Conservation (phyloP, 768 basidiomycete genomes). For the Leccinellum albellum region DNA sequence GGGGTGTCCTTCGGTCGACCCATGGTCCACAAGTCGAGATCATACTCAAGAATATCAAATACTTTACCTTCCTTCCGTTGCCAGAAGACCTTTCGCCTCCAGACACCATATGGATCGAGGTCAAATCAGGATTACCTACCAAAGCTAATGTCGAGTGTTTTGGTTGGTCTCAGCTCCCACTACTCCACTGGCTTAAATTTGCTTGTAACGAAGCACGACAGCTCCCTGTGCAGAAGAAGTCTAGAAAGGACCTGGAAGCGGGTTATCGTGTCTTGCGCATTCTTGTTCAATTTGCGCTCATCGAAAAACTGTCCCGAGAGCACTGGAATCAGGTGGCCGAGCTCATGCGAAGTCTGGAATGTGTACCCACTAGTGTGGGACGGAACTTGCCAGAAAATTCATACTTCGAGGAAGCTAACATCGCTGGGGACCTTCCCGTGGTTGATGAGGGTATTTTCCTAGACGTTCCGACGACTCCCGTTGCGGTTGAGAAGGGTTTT, state of each 20-base stretch:
- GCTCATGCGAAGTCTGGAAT: constrained; percentile 48
- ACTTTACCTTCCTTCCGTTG: constrained; percentile 53
- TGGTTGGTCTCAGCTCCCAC: constrained; percentile 69
- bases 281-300: constrained; percentile 71
- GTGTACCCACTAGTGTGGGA: constrained; percentile 74
- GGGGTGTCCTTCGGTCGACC: neutral
- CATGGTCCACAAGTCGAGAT: neutral
- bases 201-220: constrained; percentile 41
- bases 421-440: constrained; percentile 44
- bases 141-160: constrained; percentile 44
- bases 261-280: constrained; percentile 60
- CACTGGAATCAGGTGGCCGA: constrained; percentile 56
- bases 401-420: constrained; percentile 81
- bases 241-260: constrained; percentile 26
- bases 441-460: constrained; percentile 1
- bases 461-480: neutral
- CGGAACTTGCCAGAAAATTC: constrained; percentile 63
- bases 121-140: constrained; percentile 55
- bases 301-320: constrained; percentile 45
- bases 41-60: constrained; percentile 57
- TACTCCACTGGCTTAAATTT: constrained; percentile 69
- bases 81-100: constrained; percentile 71
- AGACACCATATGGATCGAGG: constrained; percentile 61
- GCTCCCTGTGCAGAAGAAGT: neutral
- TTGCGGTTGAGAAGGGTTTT: neutral